Evolutionary conservation across 2,329 filamentous ascomycete species (phyloP).

Genomic region (Colletotrichum echinochloae): DNA sequence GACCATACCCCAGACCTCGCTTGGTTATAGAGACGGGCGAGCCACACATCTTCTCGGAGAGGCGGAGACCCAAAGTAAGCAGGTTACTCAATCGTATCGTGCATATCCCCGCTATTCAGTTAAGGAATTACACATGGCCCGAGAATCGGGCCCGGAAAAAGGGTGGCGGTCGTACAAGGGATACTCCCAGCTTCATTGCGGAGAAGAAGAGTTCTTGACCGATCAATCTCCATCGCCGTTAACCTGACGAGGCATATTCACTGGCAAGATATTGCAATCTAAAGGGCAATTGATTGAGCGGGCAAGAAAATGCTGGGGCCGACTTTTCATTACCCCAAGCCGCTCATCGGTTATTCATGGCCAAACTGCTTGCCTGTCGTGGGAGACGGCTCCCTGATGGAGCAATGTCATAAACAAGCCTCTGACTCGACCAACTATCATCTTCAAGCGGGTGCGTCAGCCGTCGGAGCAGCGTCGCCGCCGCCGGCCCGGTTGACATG

Average conservation of each 20-base stretch:
- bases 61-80: not conserved
- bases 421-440: not conserved
- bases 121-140: not conserved
- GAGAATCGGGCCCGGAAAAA: not conserved
- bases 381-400: not conserved
- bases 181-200: not conserved
- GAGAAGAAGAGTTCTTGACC: no score
- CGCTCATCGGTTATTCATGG: not conserved
- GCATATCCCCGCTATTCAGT: not conserved
- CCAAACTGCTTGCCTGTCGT: not conserved
- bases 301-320: not conserved
- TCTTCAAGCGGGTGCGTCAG: conserved; percentile 15
- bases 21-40: not conserved
- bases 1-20: not conserved
- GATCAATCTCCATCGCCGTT: not conserved
- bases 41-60: not conserved
- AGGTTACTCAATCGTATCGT: not conserved
- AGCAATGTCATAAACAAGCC: not conserved
- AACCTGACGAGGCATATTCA: not conserved
- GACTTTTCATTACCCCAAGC: not conserved
- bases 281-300: no score
- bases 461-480: conserved; percentile 13
- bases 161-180: not conserved
- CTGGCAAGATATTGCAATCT: not conserved
- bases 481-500: not conserved